Conservation (phyloP, 2,329 filamentous ascomycete species). For the Cercospora berteroae region DNA sequence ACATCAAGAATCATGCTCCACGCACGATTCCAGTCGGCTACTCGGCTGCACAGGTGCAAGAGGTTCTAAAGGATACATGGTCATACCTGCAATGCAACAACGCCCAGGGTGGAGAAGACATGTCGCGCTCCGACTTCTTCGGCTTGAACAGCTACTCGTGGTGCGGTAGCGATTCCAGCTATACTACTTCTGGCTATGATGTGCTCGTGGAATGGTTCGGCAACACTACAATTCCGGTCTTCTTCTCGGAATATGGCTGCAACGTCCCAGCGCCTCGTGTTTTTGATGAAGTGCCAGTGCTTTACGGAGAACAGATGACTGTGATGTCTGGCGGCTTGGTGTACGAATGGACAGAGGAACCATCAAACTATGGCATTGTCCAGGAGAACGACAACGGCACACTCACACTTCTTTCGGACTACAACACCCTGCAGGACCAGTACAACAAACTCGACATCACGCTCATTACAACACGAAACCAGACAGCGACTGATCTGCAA, state of each 20-base stretch:
- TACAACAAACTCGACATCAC: conserved; percentile 72
- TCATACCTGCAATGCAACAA: conserved; percentile 69
- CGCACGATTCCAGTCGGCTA: conserved; percentile 66
- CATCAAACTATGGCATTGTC: conserved; percentile 56
- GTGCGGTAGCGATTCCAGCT: conserved; percentile 67
- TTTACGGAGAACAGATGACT: conserved; percentile 71
- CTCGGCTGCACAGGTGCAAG: conserved; percentile 71
- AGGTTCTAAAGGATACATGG: conserved; percentile 70
- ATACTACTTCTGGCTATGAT: conserved; percentile 62
- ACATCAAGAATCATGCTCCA: conserved; percentile 58
- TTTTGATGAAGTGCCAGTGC: conserved; percentile 71
- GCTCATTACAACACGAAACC: conserved; percentile 62
- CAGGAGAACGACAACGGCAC: conserved; percentile 46
- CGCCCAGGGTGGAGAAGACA: conserved; percentile 52
- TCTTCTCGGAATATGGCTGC: conserved; percentile 82
- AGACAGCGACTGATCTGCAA: conserved; percentile 53
- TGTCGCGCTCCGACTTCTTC: conserved; percentile 70
- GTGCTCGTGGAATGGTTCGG: conserved; percentile 64
- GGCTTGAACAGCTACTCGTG: conserved; percentile 75
- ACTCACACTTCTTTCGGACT: conserved; percentile 47
- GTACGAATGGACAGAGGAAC: conserved; percentile 76
- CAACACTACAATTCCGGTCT: conserved; percentile 67
- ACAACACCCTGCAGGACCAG: conserved; percentile 69
- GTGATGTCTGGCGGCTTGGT: conserved; percentile 74
- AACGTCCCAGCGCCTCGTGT: conserved; percentile 67